These are phyloP conservation scores for Chlamydomonas applanata DNA, from an alignment of 139 green algal species.

Conservation along the genomic window DNA sequence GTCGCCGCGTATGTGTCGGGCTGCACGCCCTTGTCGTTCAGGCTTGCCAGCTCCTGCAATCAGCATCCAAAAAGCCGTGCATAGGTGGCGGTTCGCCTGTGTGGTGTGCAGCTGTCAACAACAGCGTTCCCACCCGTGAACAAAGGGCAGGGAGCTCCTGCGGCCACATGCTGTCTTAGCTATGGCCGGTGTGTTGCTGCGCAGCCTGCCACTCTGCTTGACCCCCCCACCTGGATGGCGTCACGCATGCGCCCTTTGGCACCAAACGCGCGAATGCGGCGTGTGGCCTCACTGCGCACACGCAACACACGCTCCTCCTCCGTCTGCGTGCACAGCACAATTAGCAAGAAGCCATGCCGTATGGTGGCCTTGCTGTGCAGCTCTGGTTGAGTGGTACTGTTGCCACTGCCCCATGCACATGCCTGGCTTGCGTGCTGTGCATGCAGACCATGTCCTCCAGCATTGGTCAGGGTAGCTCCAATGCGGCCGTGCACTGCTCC, in stretches of 20 bases:
- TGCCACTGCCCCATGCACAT: background rate
- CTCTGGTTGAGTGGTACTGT: no score
- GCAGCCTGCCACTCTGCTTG: background rate
- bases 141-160: no score
- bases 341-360: no score
- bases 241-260: constrained; percentile 42
- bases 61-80: background rate
- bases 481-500: no score
- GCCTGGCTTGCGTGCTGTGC: background rate
- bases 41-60: constrained; percentile 55
- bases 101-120: no score
- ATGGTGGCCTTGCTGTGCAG: no score
- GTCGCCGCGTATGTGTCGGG: constrained; percentile 79
- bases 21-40: constrained; percentile 72
- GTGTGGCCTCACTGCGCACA: constrained; percentile 36
- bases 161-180: background rate
- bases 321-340: background rate
- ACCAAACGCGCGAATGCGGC: constrained; percentile 52
- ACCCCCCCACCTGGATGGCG: constrained; percentile 28
- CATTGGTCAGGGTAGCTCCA: no score
- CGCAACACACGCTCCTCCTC: constrained; percentile 16
- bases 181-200: no score
- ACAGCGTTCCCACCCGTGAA: no score
- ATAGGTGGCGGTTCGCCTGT: no score
- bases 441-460: no score